Conservation (phyloP, 148 eudicot genomes). For the Vaccinium darrowii region DNA sequence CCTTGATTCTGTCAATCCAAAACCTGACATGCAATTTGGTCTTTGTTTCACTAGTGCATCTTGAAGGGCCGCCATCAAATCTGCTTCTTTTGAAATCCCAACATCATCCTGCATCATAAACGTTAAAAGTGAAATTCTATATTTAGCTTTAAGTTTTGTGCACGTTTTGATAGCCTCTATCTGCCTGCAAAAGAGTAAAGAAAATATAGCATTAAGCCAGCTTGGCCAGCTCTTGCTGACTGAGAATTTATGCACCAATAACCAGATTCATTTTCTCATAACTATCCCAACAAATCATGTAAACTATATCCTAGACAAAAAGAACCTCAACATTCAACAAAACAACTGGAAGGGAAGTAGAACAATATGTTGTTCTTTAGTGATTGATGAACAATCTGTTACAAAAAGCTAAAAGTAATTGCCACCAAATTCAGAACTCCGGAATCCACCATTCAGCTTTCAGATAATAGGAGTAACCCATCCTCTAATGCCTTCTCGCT, state of each 20-base stretch:
- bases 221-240: not conserved
- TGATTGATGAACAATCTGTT: not conserved
- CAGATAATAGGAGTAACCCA: not conserved
- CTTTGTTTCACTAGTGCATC: conserved; percentile 77
- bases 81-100: conserved; percentile 51
- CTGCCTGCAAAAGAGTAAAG: not conserved
- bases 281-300: not conserved
- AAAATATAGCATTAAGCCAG: not conserved
- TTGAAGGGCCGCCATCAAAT: conserved; percentile 78
- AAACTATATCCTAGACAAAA: not conserved
- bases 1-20: conserved; percentile 47
- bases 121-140: not conserved
- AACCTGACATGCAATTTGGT: conserved; percentile 58
- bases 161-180: not conserved
- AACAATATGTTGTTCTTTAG: not conserved
- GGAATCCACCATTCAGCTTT: not conserved
- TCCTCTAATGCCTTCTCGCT: not conserved
- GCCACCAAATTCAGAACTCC: not conserved
- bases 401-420: not conserved
- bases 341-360: not conserved
- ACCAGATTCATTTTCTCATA: not conserved
- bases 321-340: not conserved
- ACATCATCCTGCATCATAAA: conserved; percentile 42
- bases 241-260: not conserved
- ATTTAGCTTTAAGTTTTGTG: not conserved